Evolutionary conservation across 768 basidiomycete genomes (phyloP).

Genomic region (Rhodotorula babjevae): DNA sequence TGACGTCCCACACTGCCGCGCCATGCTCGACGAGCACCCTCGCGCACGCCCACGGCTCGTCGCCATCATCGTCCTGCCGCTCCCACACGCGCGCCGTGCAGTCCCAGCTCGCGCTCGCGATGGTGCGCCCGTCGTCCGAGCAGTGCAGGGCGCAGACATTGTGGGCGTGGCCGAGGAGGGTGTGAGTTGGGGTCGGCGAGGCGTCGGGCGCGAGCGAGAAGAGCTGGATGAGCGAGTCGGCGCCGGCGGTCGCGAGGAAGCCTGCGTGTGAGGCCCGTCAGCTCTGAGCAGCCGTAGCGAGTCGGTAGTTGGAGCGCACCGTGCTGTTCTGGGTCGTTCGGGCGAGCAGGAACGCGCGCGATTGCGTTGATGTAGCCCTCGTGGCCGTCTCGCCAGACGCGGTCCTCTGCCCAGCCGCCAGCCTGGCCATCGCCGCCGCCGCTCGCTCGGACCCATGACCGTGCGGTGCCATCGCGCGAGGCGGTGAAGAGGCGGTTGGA

Average conservation of each 20-base stretch:
- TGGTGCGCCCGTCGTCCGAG: background rate
- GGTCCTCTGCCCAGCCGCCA: conserved; percentile 1
- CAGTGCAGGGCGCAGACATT: conserved; percentile 81
- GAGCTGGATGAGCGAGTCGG: conserved; percentile 79
- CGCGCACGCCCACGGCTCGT: conserved; percentile 60
- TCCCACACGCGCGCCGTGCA: conserved; percentile 29
- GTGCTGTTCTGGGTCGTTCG: background rate
- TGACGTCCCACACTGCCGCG: conserved; percentile 90
- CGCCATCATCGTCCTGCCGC: background rate
- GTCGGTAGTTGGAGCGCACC: background rate
- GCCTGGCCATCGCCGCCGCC: background rate
- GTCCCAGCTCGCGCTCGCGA: conserved; percentile 36
- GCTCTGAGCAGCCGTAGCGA: too few relatives aligned
- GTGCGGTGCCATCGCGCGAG: conserved; percentile 22
- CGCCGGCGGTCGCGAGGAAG: conserved; percentile 75
- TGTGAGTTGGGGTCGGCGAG: conserved; percentile 62
- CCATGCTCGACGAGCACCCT: conserved; percentile 75
- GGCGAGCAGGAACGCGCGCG: background rate
- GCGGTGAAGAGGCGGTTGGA: conserved; percentile 4
- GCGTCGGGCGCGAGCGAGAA: conserved; percentile 58
- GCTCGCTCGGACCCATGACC: background rate
- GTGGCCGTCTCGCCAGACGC: background rate
- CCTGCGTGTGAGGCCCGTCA: conserved; percentile 51
- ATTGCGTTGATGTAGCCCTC: conserved; percentile 19
- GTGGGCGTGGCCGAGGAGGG: conserved; percentile 76